Evolutionary conservation across 768 basidiomycete species (phyloP), one percentile per base, ranked within the genome.

Genomic region (Cyclocybe aegerita): DNA sequence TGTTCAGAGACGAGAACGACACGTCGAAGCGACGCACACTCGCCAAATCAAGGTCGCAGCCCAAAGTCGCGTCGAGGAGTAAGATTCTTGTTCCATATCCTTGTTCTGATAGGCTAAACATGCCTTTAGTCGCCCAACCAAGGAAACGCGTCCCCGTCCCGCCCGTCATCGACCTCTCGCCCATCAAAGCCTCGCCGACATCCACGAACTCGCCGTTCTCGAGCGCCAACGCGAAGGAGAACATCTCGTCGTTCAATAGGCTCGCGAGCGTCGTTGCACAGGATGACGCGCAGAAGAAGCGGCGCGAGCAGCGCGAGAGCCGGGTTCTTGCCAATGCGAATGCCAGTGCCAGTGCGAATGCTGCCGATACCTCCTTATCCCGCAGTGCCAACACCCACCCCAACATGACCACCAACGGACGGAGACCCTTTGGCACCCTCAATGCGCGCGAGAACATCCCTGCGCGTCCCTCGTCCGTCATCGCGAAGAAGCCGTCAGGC

Each of bases 121-220:
- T 35, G 15, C 4, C 39, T 47, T 50, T 50, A 57, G 52, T 62
- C 61, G 65, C 61, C 16, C 69, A 67, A 48, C 62, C 70, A 11
- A 67, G 71, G 50, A 79, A 73, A 54, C 75, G 75, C 16, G 63
- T 56, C 9, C 66, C 65, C 9, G 65, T 61, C 0, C 65, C 68
- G 0, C 65, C 68, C 11, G 48, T 69, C 35, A 57, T 59, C 29
- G 76, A 77, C 49, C 65, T 81, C 23, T 77, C 79, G 2, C 78
- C 80, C 3, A 75, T 81, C 65, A 77, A 78, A 58, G 78, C 72
- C n/a, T 81, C 79, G 7, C 78, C 78, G n/a, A 72, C 68, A 5
- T 50, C 61, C 6, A 23, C 23, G 23, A 23, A 4, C 23, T 71
- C 77, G 8, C 76, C 76, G 7, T 50, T 65, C 12, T 62, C 64